Base-by-base conservation (phyloP, 441 rosid species). In the Arabidopsis hybrid region DNA sequence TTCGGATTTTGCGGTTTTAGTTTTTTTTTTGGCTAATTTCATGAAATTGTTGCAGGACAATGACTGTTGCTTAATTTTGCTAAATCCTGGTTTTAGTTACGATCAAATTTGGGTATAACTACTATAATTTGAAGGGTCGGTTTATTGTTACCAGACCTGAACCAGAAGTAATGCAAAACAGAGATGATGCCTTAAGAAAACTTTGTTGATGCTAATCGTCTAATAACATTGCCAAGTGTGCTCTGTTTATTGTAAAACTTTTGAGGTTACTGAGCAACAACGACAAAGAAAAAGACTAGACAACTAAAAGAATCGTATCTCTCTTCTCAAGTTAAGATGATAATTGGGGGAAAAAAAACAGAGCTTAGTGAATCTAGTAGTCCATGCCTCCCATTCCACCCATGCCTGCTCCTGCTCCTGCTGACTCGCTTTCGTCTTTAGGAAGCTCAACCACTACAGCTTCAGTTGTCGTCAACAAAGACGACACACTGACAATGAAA, bases 391-490 rank as follows among this genome's bases (percentile, higher is more conserved):
- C 84, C 84, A 80, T 79, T 35, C 81, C 80, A 0, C 80, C 81
- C 81, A 77, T 77, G 11, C 80, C 80, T 1, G 65, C 67, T 12
- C 78, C 81, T 1, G 73, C 83, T 65, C 86, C 47, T 65, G 73
- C 63, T 84, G 53, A 49, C 53, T 49, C 53, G 6, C 86, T 32
- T 78, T 86, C 58, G 83, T 49, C 53, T 49, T 49, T 77, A 2
- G 86, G 91, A 56, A 85, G 81, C 69, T 85, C 88, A 13, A 78
- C 72, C 59, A 87, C 84, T 50, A 84, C 74, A 7, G 89, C 91
- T 61, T 84, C 89, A 1, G 91, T 87, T 9, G 91, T 87, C 3
- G 88, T 85, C 83, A 87, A 79, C 84, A 87, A 74, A 17, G 88
- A 85, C 0, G 89, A 67, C 1, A 87, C 86, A 78, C 88, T 86